Percentiles rank a stretch among this genome's conserved stretches.
Conservation (phyloP, 2,329 filamentous ascomycete species). For the Lachnellula suecica region DNA sequence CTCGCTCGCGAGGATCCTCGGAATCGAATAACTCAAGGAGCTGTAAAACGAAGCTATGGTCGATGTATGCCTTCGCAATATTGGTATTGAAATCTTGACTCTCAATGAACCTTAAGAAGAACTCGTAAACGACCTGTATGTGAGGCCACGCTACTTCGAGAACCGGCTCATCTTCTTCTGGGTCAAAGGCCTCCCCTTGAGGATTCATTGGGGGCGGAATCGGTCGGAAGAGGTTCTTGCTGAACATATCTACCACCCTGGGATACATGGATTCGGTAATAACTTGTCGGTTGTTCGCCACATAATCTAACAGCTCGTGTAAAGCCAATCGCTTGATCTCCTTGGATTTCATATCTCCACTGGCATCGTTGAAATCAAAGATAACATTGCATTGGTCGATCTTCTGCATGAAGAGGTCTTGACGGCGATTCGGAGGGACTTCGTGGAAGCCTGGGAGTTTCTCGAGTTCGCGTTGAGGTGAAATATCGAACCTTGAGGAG, state of each 20-base stretch:
- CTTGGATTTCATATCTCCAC: slow-evolving; percentile 98
- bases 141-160: slow-evolving; percentile 98
- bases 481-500: slow-evolving; percentile 97
- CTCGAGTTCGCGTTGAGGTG: slow-evolving; percentile 91
- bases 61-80: slow-evolving; percentile 97
- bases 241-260: slow-evolving; percentile 97
- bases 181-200: slow-evolving; percentile 96
- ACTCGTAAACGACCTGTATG: slow-evolving; percentile 99
- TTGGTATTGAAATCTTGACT: slow-evolving; percentile 99
- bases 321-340: slow-evolving; percentile 97
- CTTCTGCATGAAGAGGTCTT: slow-evolving; percentile 99
- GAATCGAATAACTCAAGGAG: slow-evolving; percentile 98
- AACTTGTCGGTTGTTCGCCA: slow-evolving; percentile 96
- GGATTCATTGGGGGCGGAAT: slow-evolving; percentile 97
- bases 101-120: slow-evolving; percentile 98
- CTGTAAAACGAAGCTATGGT: slow-evolving; percentile 95
- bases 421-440: slow-evolving; percentile 88
- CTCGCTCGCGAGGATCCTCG: slow-evolving; percentile 91
- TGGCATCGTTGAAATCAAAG: slow-evolving; percentile 98
- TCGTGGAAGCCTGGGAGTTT: slow-evolving; percentile 98
- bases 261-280: slow-evolving; percentile 99
- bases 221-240: slow-evolving; percentile 95
- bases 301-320: slow-evolving; percentile 95
- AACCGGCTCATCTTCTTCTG: slow-evolving; percentile 97
- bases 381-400: slow-evolving; percentile 99